Base-by-base conservation (phyloP, 768 basidiomycete genomes). In the Omphalotus guepiniiformis region DNA sequence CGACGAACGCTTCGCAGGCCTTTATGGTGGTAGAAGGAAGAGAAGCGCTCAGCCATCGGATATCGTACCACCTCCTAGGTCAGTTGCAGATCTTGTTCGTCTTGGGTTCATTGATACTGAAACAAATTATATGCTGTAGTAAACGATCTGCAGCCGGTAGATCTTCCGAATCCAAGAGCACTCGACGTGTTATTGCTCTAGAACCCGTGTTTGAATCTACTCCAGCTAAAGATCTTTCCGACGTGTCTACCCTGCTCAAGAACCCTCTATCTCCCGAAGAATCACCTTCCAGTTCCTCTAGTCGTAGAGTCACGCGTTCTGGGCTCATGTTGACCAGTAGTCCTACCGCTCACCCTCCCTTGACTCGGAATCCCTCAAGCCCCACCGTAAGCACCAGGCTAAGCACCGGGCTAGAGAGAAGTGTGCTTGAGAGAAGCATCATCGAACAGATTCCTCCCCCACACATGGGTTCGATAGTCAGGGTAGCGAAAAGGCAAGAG, bases 171-270 rank as follows among this genome's bases (percentile, higher is more conserved):
- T 53, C 56, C 37, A 53, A n/a, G n/a, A 48, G 7, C 19, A 48
- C 51, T 5, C 61, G 62, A 35, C 58, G 58, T 28, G 57, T 51
- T 30, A n/a, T 51, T 16, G 35, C 32, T 2, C 34, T 55, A 15
- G 51, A 71, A 52, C 61, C 74, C 16, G 61, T 78, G 42, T 65
- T 55, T 42, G 80, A 78, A 54, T 55, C 60, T 3, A 76, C 79
- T 1, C 79, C 82, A 36, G 53, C 64, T n/a, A 69, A 70, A 30
- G 80, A 83, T 40, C 56, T 63, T 23, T 69, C 66, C 37, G 73
- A 76, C 47, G 73, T 80, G 13, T 82, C 82, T 9, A 65, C 66
- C 51, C 74, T 76, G 60, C 66, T 81, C 51, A 78, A 76, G 54
- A 64, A 69, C 19, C 63, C 74, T 12, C 54, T 69, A 25, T 73